Percentiles rank a stretch among this genome's conserved stretches.
phyloP scores from a whole-genome alignment of 371 early-diverging fungal genomes.

The Mycotypha africana region DNA sequence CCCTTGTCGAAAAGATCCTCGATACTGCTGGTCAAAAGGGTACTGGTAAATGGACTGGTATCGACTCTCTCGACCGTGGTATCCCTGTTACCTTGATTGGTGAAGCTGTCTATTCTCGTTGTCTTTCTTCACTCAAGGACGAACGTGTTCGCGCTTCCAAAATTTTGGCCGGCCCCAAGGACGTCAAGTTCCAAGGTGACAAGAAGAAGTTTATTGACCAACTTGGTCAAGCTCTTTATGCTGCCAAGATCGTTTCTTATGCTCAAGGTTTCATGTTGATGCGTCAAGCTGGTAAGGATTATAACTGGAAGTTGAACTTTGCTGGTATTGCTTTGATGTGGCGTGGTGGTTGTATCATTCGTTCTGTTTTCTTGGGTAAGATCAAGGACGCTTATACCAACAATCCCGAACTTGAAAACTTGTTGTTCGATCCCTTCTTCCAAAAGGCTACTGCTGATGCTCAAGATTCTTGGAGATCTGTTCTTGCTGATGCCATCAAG shows the following conservation, averaged over 20 bases:
- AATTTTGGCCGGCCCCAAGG: conserved; percentile 70
- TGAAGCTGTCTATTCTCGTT: conserved; percentile 96
- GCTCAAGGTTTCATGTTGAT: conserved; percentile 98
- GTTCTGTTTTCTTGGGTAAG: conserved; percentile 88
- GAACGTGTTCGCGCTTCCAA: conserved; percentile 86
- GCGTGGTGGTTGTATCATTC: conserved; percentile 99
- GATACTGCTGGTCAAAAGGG: conserved; percentile 98
- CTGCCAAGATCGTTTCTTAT: conserved; percentile 96
- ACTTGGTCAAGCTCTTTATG: conserved; percentile 88
- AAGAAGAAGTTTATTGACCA: conserved; percentile 80
- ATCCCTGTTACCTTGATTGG: conserved; percentile 93
- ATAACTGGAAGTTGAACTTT: conserved; percentile 93
- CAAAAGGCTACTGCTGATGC: conserved; percentile 77
- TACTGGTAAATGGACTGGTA: conserved; percentile 97
- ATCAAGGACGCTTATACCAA: conserved; percentile 88
- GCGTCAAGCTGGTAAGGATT: conserved; percentile 86
- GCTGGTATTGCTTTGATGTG: conserved; percentile 96
- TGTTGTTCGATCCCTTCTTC: conserved; percentile 92
- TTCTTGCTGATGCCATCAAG: conserved; percentile 74
- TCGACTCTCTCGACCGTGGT: conserved; percentile 88
- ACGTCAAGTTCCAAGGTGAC: conserved; percentile 67
- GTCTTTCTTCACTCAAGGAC: conserved; percentile 89
- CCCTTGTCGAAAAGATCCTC: conserved; percentile 89
- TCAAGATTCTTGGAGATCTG: conserved; percentile 83
- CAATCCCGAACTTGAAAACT: conserved; percentile 78